Evolutionary conservation across 2,329 filamentous ascomycete genomes (phyloP).

Genomic region (Chaetothyriales sp.): DNA sequence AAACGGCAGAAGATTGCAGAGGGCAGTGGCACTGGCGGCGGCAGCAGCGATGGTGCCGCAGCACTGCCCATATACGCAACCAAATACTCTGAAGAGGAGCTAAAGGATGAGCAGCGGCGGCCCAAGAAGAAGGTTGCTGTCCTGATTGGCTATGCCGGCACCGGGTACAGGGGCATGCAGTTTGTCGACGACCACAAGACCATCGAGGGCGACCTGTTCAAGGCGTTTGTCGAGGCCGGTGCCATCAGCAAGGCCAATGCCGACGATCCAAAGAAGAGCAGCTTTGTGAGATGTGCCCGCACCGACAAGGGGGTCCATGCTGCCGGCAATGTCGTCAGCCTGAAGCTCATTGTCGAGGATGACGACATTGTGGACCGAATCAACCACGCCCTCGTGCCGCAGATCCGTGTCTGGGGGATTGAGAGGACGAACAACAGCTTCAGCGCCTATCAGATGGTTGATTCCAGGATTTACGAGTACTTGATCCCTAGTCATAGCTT

Average conservation of each 20-base stretch:
- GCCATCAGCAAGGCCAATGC: conserved; percentile 96
- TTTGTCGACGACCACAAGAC: conserved; percentile 61
- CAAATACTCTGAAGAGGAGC: conserved; percentile 62
- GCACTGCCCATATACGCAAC: conserved; percentile 40
- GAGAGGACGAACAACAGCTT: conserved; percentile 80
- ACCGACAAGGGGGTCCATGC: conserved; percentile 98
- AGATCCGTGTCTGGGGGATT: conserved; percentile 93
- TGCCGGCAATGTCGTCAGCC: conserved; percentile 82
- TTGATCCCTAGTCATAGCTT: conserved; percentile 87
- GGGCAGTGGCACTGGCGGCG: no score
- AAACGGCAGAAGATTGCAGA: conserved; percentile 44
- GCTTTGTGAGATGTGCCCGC: conserved; percentile 80
- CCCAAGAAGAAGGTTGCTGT: conserved; percentile 97
- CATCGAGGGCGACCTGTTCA: conserved; percentile 90
- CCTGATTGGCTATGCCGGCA: conserved; percentile 87
- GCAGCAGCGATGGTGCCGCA: conserved; percentile 22
- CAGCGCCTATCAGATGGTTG: conserved; percentile 87
- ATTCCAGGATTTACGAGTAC: conserved; percentile 95
- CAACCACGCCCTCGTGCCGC: conserved; percentile 68
- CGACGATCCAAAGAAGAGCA: conserved; percentile 91
- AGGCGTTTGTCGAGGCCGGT: conserved; percentile 76
- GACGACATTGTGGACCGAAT: conserved; percentile 77
- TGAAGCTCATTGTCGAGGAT: conserved; percentile 94
- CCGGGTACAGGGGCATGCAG: conserved; percentile 95
- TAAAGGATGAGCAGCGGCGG: conserved; percentile 69